A percentile compares a stretch with the other conserved stretches of the same genome.
These are phyloP conservation scores for Xerocomellus dryophilus DNA, from an alignment of 768 basidiomycete species.

Conservation along the genomic window DNA sequence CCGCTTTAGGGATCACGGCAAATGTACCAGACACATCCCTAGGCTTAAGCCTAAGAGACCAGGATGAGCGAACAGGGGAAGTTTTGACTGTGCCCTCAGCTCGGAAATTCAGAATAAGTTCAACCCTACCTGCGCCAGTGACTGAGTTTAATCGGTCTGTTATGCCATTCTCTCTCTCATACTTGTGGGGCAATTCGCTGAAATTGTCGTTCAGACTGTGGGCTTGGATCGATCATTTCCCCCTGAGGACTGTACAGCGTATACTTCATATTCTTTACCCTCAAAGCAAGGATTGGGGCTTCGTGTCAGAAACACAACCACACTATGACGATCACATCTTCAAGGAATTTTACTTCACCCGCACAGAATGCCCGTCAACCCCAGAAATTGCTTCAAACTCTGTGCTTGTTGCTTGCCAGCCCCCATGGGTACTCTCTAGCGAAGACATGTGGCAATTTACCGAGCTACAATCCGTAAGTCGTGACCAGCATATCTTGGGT, in stretches of 20 bases:
- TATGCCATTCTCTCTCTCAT: neutral
- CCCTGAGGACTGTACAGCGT: conserved; percentile 33
- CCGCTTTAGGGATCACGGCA: conserved; percentile 22
- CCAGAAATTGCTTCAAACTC: conserved; percentile 32
- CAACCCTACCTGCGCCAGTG: conserved; percentile 28
- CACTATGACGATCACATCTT: conserved; percentile 42
- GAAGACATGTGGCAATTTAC: conserved; percentile 54
- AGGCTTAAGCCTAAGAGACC: conserved; percentile 21
- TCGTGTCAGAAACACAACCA: conserved; percentile 33
- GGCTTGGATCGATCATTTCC: conserved; percentile 34
- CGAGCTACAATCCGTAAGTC: conserved; percentile 33
- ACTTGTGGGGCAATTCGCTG: neutral
- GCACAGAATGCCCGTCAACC: conserved; percentile 17
- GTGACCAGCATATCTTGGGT: neutral
- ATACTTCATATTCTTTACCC: conserved; percentile 46
- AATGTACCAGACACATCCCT: conserved; percentile 31
- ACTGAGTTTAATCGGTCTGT: conserved; percentile 32
- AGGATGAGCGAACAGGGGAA: conserved; percentile 29
- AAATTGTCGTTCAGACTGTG: conserved; percentile 21
- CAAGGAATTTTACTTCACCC: conserved; percentile 46
- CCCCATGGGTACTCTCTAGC: conserved; percentile 56
- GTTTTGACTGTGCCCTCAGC: conserved; percentile 32
- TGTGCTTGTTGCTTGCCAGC: conserved; percentile 56
- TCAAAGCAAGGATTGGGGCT: conserved; percentile 41
- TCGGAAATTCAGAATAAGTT: conserved; percentile 26